Percentiles rank a stretch among this genome's conserved stretches.
Conservation (phyloP, 2,329 filamentous ascomycete genomes). For the Seiridium unicorne region DNA sequence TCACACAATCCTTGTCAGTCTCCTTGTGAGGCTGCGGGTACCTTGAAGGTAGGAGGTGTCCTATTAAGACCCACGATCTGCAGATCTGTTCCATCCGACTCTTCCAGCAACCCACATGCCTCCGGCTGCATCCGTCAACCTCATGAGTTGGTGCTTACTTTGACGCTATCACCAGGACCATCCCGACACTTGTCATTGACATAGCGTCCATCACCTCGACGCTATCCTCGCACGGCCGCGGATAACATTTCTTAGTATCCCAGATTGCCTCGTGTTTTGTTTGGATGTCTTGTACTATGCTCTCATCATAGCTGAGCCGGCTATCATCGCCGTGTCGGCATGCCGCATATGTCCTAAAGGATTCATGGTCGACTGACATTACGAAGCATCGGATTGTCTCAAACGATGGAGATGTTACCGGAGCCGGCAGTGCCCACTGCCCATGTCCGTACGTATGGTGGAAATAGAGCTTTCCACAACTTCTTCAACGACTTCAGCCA, state of each 20-base stretch:
- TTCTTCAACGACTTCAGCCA: slow-evolving; percentile 69
- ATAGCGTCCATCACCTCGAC: neutral
- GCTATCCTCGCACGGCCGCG: neutral
- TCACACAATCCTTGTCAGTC: neutral
- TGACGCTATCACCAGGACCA: too few relatives aligned
- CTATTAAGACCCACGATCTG: neutral
- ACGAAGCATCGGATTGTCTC: too few relatives aligned
- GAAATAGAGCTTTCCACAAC: slow-evolving; percentile 71
- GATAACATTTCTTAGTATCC: neutral
- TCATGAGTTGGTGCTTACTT: neutral
- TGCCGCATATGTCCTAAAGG: neutral
- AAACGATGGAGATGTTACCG: slow-evolving; percentile 36
- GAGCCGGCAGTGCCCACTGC: slow-evolving; percentile 34
- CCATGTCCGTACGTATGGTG: slow-evolving; percentile 50
- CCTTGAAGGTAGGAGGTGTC: neutral
- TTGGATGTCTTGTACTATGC: neutral
- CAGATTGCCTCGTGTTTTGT: neutral
- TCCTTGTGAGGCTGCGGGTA: neutral
- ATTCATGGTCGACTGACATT: neutral
- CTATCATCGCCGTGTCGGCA: neutral
- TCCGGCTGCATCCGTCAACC: neutral
- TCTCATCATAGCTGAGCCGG: neutral
- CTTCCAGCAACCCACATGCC: neutral
- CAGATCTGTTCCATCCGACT: neutral
- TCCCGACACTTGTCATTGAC: neutral